Evolutionary conservation across 2,329 filamentous ascomycete species (phyloP), one percentile per base, ranked within the genome.

Genomic region (Myriosclerotinia duriaeana): DNA sequence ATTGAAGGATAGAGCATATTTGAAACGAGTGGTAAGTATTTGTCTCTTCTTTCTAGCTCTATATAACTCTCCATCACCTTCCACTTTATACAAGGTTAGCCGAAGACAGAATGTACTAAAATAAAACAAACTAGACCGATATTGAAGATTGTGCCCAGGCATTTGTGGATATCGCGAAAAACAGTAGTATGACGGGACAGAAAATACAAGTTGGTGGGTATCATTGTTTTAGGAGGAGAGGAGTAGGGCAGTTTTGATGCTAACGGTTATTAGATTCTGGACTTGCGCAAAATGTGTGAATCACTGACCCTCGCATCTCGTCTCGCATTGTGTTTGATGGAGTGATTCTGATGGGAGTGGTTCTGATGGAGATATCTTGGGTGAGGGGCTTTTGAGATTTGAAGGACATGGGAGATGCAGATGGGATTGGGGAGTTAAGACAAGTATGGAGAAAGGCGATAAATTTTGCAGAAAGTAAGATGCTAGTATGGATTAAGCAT

Each of bases 101-200:
- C 44, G 14, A 61, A 36, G 8, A 36, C 11, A 65, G 11, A 11
- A 15, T 42, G 8, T 63, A 15, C 63, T 58, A 22, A 58, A 30
- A 30, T 30, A 22, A 0, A 38, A 22, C 46, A 59, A 64, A 5
- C 2, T 53, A 82, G 77, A 83, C 81, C 36, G 80, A 80, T 68
- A 71, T 85, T 53, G 78, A 82, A 12, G 84, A 86, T 71, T 84
- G 82, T 66, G 84, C 81, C 3, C 80, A 86, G 71, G 80, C 79
- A n/a, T 87, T 80, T 71, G 74, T 86, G 11, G 81, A 83, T 76
- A 71, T 84, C 62, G 83, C 84, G 0, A 82, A 80, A 76, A 85
- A 85, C 64, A 69, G 67, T 15, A 74, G 73, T 5, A 75, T 76
- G 75, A 76, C 75, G 1, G 75, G 75, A 9, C 74, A 76, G 69